Conservation (phyloP, 1,284 basidiomycete genomes). For the Caloboletus inedulis region DNA sequence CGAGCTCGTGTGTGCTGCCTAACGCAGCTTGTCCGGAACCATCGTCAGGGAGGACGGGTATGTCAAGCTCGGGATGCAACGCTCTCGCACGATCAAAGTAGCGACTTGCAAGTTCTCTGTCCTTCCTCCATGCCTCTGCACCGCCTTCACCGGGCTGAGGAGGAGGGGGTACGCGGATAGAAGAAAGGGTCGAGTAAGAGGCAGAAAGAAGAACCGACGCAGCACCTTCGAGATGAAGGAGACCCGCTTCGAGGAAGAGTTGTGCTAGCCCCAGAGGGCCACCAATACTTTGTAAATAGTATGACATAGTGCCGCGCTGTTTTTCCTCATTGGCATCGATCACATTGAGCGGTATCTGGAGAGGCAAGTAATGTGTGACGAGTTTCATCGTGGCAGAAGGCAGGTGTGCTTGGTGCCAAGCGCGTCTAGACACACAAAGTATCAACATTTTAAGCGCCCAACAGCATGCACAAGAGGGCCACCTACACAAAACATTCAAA, state of each 20-base stretch:
- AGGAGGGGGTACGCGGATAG: conserved; percentile 57
- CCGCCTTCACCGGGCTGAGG: conserved; percentile 49
- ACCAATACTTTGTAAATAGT: conserved; percentile 64
- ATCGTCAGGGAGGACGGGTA: conserved; percentile 59
- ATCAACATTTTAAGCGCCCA: background rate
- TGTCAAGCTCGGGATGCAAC: conserved; percentile 59
- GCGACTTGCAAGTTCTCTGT: conserved; percentile 60
- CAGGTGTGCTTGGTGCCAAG: conserved; percentile 72
- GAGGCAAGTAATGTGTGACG: conserved; percentile 64
- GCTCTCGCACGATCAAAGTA: conserved; percentile 67
- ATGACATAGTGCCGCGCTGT: conserved; percentile 49
- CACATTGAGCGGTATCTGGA: conserved; percentile 42
- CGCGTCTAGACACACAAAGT: conserved; percentile 50
- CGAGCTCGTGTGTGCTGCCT: conserved; percentile 42
- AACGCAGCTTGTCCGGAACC: conserved; percentile 29
- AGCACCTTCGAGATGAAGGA: conserved; percentile 72
- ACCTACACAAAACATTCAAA: conserved; percentile 78
- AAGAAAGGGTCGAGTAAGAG: conserved; percentile 69
- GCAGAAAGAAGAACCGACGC: conserved; percentile 63
- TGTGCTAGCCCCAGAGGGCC: conserved; percentile 60
- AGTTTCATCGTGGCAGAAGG: conserved; percentile 74
- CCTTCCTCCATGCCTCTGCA: conserved; percentile 65
- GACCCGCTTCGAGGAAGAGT: conserved; percentile 70
- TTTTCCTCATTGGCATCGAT: conserved; percentile 36
- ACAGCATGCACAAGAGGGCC: background rate